Evolutionary conservation across 2,329 filamentous ascomycete genomes (phyloP).

Genomic region (Fusarium sp.): DNA sequence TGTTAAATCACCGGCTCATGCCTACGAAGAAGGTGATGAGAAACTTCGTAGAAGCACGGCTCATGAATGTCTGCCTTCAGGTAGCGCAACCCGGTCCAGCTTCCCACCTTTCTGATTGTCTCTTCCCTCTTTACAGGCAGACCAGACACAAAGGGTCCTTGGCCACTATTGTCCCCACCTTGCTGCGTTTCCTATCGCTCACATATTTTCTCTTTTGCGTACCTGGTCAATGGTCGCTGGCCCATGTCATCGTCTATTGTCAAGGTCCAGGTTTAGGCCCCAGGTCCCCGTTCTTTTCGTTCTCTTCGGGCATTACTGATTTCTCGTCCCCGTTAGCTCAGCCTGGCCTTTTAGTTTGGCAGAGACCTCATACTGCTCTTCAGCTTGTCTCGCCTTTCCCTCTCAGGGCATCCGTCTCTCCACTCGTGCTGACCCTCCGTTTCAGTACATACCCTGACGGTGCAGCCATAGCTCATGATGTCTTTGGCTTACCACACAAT

Average conservation of each 20-base stretch:
- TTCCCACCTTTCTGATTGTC: conserved; percentile 23
- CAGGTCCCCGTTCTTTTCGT: conserved; percentile 5
- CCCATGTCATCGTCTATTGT: conserved; percentile 9
- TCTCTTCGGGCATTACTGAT: conserved; percentile 7
- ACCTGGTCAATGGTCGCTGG: not conserved
- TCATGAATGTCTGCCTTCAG: not conserved
- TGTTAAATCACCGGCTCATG: not conserved
- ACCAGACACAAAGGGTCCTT: conserved; percentile 31
- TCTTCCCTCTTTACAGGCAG: conserved; percentile 11
- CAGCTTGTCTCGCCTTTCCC: conserved; percentile 28
- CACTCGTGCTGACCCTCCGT: conserved; percentile 9
- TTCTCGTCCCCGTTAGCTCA: conserved; percentile 22
- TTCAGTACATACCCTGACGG: not conserved
- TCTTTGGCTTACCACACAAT: not conserved
- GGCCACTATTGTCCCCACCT: conserved; percentile 24
- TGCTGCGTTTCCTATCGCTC: conserved; percentile 31
- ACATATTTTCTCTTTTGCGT: conserved; percentile 7
- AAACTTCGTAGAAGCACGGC: not conserved
- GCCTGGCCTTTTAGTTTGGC: conserved; percentile 2
- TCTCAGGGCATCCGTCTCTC: conserved; percentile 20
- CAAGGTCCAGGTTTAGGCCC: conserved; percentile 10
- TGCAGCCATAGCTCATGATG: not conserved
- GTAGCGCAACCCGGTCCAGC: not conserved
- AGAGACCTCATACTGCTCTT: conserved; percentile 11
- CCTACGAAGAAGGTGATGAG: not conserved